Evolutionary conservation across 2,329 filamentous ascomycete genomes (phyloP).

Genomic region (Pseudodiploospora longispora): DNA sequence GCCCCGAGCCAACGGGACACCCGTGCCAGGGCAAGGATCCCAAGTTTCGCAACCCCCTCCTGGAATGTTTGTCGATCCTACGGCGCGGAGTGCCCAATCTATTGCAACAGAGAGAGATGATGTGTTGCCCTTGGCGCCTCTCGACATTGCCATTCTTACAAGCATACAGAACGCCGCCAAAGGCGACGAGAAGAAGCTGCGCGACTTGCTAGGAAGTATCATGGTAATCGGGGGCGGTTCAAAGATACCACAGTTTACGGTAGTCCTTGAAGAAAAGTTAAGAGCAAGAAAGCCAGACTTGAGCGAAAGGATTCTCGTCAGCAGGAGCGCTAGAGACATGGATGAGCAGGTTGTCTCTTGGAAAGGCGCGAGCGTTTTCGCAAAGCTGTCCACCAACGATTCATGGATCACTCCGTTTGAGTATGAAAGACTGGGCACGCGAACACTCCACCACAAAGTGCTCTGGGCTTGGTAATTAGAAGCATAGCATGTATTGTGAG

Average conservation of each 20-base stretch:
- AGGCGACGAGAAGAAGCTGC: constrained; percentile 85
- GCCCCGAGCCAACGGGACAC: constrained; percentile 42
- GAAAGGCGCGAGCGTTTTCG: constrained; percentile 97
- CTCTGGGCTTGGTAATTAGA: constrained; percentile 48
- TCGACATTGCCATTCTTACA: constrained; percentile 84
- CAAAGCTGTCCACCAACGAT: constrained; percentile 84
- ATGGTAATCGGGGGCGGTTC: constrained; percentile 85
- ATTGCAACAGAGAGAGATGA: constrained; percentile 67
- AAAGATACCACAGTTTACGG: constrained; percentile 71
- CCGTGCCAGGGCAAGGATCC: constrained; percentile 25
- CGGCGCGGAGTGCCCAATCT: constrained; percentile 41
- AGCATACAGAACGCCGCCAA: constrained; percentile 81
- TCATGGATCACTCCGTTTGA: constrained; percentile 86
- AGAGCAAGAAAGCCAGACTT: constrained; percentile 57
- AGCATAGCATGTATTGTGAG: no score
- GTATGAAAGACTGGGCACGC: constrained; percentile 76
- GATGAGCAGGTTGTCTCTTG: constrained; percentile 95
- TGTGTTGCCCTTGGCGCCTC: constrained; percentile 71
- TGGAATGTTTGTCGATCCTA: constrained; percentile 42
- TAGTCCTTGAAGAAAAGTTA: constrained; percentile 75
- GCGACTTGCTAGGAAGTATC: constrained; percentile 81
- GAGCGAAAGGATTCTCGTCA: constrained; percentile 52
- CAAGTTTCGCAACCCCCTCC: constrained; percentile 29
- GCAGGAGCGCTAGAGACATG: constrained; percentile 76
- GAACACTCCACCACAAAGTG: constrained; percentile 78